A percentile compares a stretch with the other conserved stretches of the same genome.
phyloP scores from a whole-genome alignment of 768 basidiomycete genomes.

The Pulveroboletus sp. region DNA sequence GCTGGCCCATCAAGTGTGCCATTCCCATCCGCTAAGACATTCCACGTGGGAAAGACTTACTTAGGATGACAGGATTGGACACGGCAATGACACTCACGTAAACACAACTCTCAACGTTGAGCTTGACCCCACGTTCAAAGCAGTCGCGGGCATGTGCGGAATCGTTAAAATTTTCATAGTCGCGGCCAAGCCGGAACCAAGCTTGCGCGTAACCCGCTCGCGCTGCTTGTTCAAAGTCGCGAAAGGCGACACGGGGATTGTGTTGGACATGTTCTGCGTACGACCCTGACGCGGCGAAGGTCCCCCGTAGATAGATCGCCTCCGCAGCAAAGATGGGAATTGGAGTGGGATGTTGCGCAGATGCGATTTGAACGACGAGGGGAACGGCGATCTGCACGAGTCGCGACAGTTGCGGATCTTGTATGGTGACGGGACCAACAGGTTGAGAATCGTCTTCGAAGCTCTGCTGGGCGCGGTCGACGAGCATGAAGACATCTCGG shows the following conservation, averaged over 20 bases:
- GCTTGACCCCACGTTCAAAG: constrained; percentile 77
- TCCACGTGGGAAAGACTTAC: constrained; percentile 9
- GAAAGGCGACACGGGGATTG: constrained; percentile 78
- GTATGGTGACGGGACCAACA: constrained; percentile 49
- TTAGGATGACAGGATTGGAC: neutral
- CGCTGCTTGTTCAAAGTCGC: constrained; percentile 84
- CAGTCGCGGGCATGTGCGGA: constrained; percentile 70
- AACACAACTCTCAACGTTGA: constrained; percentile 71
- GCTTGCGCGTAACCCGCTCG: constrained; percentile 71
- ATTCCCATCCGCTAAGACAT: constrained; percentile 77
- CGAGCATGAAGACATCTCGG: constrained; percentile 76
- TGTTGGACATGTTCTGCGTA: constrained; percentile 61
- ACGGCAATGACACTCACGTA: constrained; percentile 51
- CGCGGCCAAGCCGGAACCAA: constrained; percentile 89
- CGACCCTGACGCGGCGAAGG: constrained; percentile 66
- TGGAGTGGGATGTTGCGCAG: constrained; percentile 32
- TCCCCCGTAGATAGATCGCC: constrained; percentile 72
- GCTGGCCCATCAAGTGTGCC: constrained; percentile 87
- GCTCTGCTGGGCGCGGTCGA: constrained; percentile 49
- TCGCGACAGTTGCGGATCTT: constrained; percentile 55
- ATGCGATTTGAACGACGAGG: constrained; percentile 55
- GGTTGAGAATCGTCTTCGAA: constrained; percentile 41
- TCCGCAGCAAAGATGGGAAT: constrained; percentile 53
- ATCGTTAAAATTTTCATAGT: constrained; percentile 89
- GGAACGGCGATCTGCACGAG: constrained; percentile 65